Evolutionary conservation across 306 rosid genomes (phyloP), one percentile per base, ranked within the genome.

Genomic region (Citrullus colocynthis): DNA sequence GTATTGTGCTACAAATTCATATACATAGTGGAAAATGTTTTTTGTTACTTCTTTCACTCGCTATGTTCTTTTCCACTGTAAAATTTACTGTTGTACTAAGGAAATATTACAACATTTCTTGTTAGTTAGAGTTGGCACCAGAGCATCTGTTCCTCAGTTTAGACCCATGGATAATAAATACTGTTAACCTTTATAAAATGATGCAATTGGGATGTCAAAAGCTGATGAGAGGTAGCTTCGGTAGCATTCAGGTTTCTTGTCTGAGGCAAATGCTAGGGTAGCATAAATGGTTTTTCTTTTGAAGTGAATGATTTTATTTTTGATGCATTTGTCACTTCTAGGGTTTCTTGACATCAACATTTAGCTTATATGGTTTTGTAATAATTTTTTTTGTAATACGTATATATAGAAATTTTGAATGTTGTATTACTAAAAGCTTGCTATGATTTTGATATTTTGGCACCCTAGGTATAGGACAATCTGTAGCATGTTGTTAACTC

Each of bases 1-100:
- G 91, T 81, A 66, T 80, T 67, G 63, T 72, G 67, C 79, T 76
- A 56, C 41, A 11, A 30, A 11, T 56, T 55, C 67, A 20, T 21
- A 37, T 13, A 6, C 79, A 6, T 18, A 18, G 34, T 54, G 21
- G 30, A 34, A 51, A 72, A 28, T 13, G 6, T 28, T 14, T 73
- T 51, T 24, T 44, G 32, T 70, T 67, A 44, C 6, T 12, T 44
- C 28, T 71, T 71, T 7, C 20, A 59, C 16, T 18, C 8, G 5
- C 36, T 24, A 16, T 30, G 58, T 24, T 48, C 59, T 44, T 48
- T 73, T 30, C 42, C 3, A 16, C 58, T 13, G 9, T 28, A 30
- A 28, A 28, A 24, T 71, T 71, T 71, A 73, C 77, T 32, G 7
- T 51, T 49, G 2, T 48, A 21, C n/a, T 48, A 14, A 4, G 36